Base-by-base conservation (phyloP, 2,329 filamentous ascomycete genomes). In the Botrytis medusae region DNA sequence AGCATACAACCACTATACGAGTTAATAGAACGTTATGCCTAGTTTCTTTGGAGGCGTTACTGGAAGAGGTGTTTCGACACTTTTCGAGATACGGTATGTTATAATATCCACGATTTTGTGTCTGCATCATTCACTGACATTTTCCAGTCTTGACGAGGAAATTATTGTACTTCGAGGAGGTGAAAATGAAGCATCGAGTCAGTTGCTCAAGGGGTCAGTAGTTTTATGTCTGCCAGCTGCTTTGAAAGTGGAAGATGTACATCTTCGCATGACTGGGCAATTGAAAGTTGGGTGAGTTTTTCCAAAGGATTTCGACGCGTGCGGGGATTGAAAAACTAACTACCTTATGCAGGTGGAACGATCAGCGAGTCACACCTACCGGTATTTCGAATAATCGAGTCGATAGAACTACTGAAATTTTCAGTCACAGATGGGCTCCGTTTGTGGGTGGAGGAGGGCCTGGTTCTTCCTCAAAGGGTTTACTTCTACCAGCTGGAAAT, bases 161-260 rank as follows among this genome's bases (percentile, higher is more conserved):
- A 92, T 95, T 73, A 89, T 95, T 74, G 90, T 95, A 44, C 91
- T 96, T 76, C 90, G 93, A 71, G 93, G 93, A 74, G 87, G 84
- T 77, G 90, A 93, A 73, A 87, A 92, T 80, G 93, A 95, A 80
- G 92, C 93, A 64, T 88, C 92, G 61, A 93, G 91, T 75, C 92
- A 93, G 78, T 83, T 93, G 71, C 83, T 96, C 77, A 92, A 91
- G 79, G 93, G 93, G 64, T 89, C 88, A 37, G 83, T 95, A 46
- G 91, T 95, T 51, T 85, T 95, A 51, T 95, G 92, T 79, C 85
- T 95, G 51, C 89, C 89, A 34, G 86, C 91, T 59, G 85, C 90
- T 0, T 83, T 95, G 74, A 90, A 89, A 73, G 88, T 94, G 48
- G 92, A 94, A 79, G 90, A 93, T 81, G 86, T 95, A 63, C 89